These are phyloP conservation scores for Osmanthus fragrans DNA, from an alignment of 257 asterid genomes.

Conservation along the genomic window DNA sequence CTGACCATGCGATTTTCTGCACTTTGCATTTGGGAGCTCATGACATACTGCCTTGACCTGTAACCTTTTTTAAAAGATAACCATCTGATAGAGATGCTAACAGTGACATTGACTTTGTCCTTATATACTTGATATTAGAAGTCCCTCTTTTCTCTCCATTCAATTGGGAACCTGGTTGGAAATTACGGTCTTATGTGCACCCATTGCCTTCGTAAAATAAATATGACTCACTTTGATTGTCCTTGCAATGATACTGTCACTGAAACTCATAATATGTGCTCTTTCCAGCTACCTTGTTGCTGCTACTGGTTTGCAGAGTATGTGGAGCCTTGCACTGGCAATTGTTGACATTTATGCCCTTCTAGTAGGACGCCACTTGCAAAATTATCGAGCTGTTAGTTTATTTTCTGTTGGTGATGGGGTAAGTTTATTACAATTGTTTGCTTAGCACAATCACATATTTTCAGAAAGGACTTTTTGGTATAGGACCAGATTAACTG, in stretches of 20 bases:
- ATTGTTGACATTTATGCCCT: constrained; percentile 81
- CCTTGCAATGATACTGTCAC: constrained; percentile 9
- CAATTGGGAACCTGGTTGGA: too few relatives aligned
- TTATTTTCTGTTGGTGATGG: constrained; percentile 97
- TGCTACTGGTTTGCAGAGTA: constrained; percentile 88
- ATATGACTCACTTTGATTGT: background rate
- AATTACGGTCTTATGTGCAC: constrained; percentile 1
- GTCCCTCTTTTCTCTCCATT: too few relatives aligned
- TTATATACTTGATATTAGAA: too few relatives aligned
- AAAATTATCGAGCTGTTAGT: constrained; percentile 66
- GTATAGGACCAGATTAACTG: constrained; percentile 14
- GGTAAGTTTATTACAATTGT: constrained; percentile 50
- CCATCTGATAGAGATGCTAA: too few relatives aligned
- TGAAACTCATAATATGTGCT: constrained; percentile 1
- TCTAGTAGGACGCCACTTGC: constrained; percentile 87
- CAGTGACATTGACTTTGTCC: too few relatives aligned
- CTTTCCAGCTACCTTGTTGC: constrained; percentile 87
- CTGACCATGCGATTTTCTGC: too few relatives aligned
- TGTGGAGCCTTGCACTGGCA: constrained; percentile 89
- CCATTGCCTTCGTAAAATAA: too few relatives aligned
- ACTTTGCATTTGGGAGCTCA: too few relatives aligned
- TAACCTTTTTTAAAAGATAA: too few relatives aligned
- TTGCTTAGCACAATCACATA: constrained; percentile 6
- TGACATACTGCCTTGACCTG: too few relatives aligned
- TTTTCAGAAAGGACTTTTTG: background rate